Evolutionary conservation across 441 rosid species (phyloP), one percentile per base, ranked within the genome.

Genomic region (Geranium incanum): DNA sequence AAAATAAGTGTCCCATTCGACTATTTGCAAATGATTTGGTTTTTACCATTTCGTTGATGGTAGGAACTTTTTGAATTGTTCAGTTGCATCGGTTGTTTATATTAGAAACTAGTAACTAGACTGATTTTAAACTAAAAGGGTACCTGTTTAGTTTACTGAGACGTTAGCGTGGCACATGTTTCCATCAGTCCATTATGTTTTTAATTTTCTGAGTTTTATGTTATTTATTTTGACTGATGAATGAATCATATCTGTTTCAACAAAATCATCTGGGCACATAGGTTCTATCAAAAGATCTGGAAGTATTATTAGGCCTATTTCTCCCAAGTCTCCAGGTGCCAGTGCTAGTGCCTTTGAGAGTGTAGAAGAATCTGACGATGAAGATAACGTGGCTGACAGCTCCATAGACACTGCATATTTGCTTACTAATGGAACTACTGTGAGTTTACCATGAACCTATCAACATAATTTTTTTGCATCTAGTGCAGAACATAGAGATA

Each of bases 321-420:
- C 98, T 75, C 99, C 99, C 0, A 92, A 91, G 82, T 95, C 99
- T 33, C 99, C 99, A 66, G 92, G 93, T 81, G 96, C 87, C 38
- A 90, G 93, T 81, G 96, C 87, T 41, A 90, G 99, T 82, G 96
- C 96, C 59, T 88, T 92, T 78, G 97, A 89, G 84, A 90, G 93
- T 72, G 71, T 89, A 71, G 99, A 83, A 77, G 99, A 86, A 70
- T 92, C 98, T 1, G 99, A 91, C 80, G 99, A 91, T 73, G 99
- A 90, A 78, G 95, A 92, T 80, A 82, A 82, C 75, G 68, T 87
- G 84, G 86, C 84, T 7, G 93, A 89, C 66, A 77, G 57, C 75
- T 68, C 87, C 45, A 86, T 87, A 70, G 97, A 95, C 65, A 70
- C 79, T 50, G 66, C 87, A 0, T 79, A 72, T 85, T 5, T 50